Evolutionary conservation across 108 stramenopile species (phyloP).

Genomic region (Licmophora abbreviata): DNA sequence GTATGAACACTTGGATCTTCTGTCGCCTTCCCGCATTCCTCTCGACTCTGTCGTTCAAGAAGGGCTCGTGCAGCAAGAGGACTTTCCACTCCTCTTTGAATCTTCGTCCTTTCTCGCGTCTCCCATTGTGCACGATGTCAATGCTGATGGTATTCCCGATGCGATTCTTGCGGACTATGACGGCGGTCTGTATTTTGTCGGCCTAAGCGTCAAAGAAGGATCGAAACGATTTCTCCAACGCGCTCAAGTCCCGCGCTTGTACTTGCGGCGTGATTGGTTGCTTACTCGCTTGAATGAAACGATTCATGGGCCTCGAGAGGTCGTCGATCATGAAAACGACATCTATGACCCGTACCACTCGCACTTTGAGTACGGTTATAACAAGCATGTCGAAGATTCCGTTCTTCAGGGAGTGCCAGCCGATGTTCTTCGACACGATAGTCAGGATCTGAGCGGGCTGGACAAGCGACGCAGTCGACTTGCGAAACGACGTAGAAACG

Average conservation of each 20-base stretch:
- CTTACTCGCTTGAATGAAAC: constrained; percentile 53
- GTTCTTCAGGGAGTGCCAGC: constrained; percentile 53
- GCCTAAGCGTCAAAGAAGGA: constrained; percentile 16
- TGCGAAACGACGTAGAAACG: not conserved
- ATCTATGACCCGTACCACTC: constrained; percentile 75
- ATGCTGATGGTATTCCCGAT: constrained; percentile 67
- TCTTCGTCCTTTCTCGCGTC: constrained; percentile 55
- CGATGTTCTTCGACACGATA: constrained; percentile 51
- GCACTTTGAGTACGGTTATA: constrained; percentile 51
- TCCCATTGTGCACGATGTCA: constrained; percentile 61
- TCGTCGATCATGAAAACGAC: constrained; percentile 17
- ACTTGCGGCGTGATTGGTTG: constrained; percentile 60
- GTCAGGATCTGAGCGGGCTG: constrained; percentile 31
- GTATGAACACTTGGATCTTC: constrained; percentile 72
- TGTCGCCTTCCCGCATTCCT: constrained; percentile 35
- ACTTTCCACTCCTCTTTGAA: constrained; percentile 73
- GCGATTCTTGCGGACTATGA: constrained; percentile 71
- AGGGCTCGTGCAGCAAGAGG: constrained; percentile 53
- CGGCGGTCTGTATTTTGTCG: constrained; percentile 61
- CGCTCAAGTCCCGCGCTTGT: constrained; percentile 55
- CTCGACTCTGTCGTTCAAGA: constrained; percentile 27
- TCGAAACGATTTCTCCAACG: constrained; percentile 46
- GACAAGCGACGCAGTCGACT: constrained; percentile 35
- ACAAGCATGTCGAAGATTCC: constrained; percentile 23
- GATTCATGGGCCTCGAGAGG: constrained; percentile 5